Conservation (phyloP, 805 yeast genomes). For the Suhomyces emberorum region DNA sequence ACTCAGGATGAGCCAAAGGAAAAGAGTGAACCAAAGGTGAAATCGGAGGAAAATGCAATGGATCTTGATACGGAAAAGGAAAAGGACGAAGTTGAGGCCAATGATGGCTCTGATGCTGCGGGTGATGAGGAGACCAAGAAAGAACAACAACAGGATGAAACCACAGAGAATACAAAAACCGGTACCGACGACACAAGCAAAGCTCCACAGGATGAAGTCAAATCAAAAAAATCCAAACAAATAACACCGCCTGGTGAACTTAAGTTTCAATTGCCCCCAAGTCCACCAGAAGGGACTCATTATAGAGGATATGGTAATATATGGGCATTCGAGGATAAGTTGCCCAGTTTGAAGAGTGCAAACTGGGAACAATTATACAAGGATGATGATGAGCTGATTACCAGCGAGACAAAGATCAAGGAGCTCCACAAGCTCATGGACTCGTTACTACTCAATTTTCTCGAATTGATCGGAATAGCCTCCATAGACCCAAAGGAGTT, state of each 20-base stretch:
- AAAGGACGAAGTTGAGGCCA: slow-evolving; percentile 27
- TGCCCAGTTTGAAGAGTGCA: slow-evolving; percentile 70
- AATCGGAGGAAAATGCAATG: slow-evolving; percentile 10
- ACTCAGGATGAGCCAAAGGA: slow-evolving; percentile 9
- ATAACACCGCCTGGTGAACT: slow-evolving; percentile 44
- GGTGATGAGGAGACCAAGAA: slow-evolving; percentile 5
- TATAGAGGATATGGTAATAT: slow-evolving; percentile 87
- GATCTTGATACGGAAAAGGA: background rate
- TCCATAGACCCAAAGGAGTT: slow-evolving; percentile 66
- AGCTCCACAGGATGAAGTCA: slow-evolving; percentile 7
- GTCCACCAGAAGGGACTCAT: slow-evolving; percentile 54
- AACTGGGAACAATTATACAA: slow-evolving; percentile 74
- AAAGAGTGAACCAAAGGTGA: slow-evolving; percentile 15
- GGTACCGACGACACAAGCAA: slow-evolving; percentile 9
- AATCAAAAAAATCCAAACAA: too few species aligned
- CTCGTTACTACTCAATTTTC: slow-evolving; percentile 72
- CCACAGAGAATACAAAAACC: too few species aligned
- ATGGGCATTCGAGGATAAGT: slow-evolving; percentile 79
- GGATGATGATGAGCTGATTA: slow-evolving; percentile 34
- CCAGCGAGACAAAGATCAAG: slow-evolving; percentile 49
- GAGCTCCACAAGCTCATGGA: slow-evolving; percentile 79
- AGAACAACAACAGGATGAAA: background rate
- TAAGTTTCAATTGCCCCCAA: slow-evolving; percentile 62
- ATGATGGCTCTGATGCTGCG: too few species aligned
- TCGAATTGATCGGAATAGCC: slow-evolving; percentile 78